Evolutionary conservation across 164 flowering plant species (phyloP), one percentile per base, ranked within the genome.

Genomic region (Tetracentron sinense): DNA sequence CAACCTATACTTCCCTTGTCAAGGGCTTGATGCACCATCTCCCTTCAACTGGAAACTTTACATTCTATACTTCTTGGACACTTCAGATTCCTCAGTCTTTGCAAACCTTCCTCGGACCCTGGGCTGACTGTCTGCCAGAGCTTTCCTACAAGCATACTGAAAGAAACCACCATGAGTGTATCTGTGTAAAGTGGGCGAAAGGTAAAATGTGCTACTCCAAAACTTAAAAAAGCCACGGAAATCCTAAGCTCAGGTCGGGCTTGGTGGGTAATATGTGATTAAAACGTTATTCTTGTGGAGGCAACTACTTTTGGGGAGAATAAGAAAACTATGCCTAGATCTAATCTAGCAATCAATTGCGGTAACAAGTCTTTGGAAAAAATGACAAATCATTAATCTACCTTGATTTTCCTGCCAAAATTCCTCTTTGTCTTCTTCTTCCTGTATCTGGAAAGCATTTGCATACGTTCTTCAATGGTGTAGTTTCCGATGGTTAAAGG

Each of bases 61-160:
- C n/a, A 79, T 16, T 38, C 8, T 63, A n/a, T 71, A 66, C 79
- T 75, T 82, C 81, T 77, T 83, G 59, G 71, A 63, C 44, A 44
- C 68, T 7, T 86, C 85, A 3, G 69, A 56, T 65, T 89, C 95
- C 60, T 87, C 92, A 0, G 86, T 85, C 83, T 82, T 95, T 0
- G 97, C 99, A 76, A 95, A 95, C 79, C 99, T 82, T 67, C 99
- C 99, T 1, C 97, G 92, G 65, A 92, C 76, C 71, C 99, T 82
- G n/a, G 99, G 99, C 67, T 95, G 99, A 67, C 80, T 91, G 75
- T 94, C 98, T 17, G 98, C 98, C 29, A 94, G 76, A 48, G 97
- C 99, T 76, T 95, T 95, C 85, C 99, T 85, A 79, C 99, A 95
- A 46, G 99, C 99, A 81, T 95, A 95, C 99, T 95, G 88, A 35